Evolutionary conservation across 805 yeast genomes (phyloP).

Genomic region (Candida maltosa): DNA sequence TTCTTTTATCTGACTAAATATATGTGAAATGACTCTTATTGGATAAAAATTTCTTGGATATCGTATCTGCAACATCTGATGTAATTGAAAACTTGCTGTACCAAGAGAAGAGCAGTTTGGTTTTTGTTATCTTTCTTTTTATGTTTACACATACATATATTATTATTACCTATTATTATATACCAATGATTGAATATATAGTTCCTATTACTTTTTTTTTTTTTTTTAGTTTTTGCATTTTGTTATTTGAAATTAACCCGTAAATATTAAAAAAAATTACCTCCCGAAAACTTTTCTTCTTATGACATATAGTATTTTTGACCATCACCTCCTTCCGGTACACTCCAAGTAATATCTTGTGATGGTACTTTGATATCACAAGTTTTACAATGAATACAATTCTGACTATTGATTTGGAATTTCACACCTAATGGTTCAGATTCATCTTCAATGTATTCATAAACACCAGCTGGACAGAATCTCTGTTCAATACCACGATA

Average conservation of each 20-base stretch:
- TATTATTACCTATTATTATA: too few relatives aligned
- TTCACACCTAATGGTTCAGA: constrained; percentile 58
- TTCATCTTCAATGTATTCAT: constrained; percentile 82
- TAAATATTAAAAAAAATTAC: too few relatives aligned
- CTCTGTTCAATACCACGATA: constrained; percentile 86
- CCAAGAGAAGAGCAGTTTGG: too few relatives aligned
- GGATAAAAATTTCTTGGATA: too few relatives aligned
- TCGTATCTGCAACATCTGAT: too few relatives aligned
- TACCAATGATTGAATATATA: too few relatives aligned
- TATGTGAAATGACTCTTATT: too few relatives aligned
- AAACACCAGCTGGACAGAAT: constrained; percentile 98
- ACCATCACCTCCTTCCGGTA: constrained; percentile 99
- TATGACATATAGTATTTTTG: constrained; percentile 89
- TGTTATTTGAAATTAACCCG: not conserved
- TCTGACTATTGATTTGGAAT: constrained; percentile 93
- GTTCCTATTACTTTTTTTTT: not conserved
- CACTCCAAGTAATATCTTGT: constrained; percentile 92
- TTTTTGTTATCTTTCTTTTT: too few relatives aligned
- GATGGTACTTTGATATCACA: constrained; percentile 96
- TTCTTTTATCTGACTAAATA: too few relatives aligned
- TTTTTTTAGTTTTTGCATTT: too few relatives aligned
- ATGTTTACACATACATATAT: too few relatives aligned
- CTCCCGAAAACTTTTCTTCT: constrained; percentile 6
- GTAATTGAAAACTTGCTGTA: too few relatives aligned
- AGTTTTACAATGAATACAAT: constrained; percentile 97